Percentiles rank a stretch among this genome's conserved stretches.
Evolutionary conservation across 2,329 filamentous ascomycete species (phyloP).

Genomic region (Dactylellina sp.): DNA sequence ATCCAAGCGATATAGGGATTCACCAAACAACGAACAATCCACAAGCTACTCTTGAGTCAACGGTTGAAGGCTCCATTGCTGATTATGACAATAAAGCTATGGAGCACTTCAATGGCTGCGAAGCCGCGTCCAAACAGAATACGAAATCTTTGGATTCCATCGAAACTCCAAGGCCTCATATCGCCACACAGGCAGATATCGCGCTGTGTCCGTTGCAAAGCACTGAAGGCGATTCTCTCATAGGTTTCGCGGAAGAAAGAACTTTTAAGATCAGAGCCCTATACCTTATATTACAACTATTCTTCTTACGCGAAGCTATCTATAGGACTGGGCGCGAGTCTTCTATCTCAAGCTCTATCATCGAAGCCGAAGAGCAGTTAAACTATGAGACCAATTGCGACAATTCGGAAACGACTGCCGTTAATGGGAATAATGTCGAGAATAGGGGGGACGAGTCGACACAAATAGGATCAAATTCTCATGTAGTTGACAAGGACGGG

Average conservation of each 20-base stretch:
- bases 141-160: background rate
- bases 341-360: conserved; percentile 1
- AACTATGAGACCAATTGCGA: background rate
- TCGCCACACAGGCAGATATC: background rate
- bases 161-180: background rate
- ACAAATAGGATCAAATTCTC: background rate
- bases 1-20: too few species aligned
- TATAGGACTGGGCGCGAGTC: conserved; percentile 4
- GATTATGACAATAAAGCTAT: conserved; percentile 1
- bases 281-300: background rate
- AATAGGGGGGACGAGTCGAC: background rate
- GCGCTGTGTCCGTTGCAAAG: background rate
- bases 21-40: background rate
- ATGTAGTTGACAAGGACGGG: background rate
- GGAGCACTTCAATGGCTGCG: background rate
- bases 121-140: background rate
- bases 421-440: background rate
- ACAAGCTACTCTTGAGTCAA: background rate
- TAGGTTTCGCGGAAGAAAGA: conserved; percentile 2
- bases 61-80: background rate
- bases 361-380: background rate
- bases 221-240: background rate
- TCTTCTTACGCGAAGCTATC: background rate
- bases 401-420: background rate
- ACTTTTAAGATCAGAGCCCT: conserved; percentile 3